Evolutionary conservation across 2,329 filamentous ascomycete genomes (phyloP).

Genomic region (Calonectria pseudoturangicola): DNA sequence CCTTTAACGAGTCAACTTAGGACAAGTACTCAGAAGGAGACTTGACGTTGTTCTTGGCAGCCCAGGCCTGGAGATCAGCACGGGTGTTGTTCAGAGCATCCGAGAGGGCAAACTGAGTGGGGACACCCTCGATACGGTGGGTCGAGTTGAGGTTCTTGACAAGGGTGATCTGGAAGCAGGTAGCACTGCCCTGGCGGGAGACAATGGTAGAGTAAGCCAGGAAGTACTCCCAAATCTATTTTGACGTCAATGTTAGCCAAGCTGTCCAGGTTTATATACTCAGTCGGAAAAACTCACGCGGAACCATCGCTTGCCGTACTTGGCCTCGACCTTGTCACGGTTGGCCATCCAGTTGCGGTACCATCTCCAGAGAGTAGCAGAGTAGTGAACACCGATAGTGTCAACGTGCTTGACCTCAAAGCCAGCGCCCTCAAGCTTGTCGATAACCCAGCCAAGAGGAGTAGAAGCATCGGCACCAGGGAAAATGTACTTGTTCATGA

Average conservation of each 20-base stretch:
- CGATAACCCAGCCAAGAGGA: slow-evolving; percentile 90
- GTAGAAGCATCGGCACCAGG: slow-evolving; percentile 97
- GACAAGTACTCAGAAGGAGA: slow-evolving; percentile 57
- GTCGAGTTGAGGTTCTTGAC: slow-evolving; percentile 96
- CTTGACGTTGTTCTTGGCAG: slow-evolving; percentile 61
- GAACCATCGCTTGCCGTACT: slow-evolving; percentile 97
- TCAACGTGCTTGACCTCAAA: slow-evolving; percentile 91
- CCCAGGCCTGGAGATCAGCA: slow-evolving; percentile 60
- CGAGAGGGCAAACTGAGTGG: slow-evolving; percentile 80
- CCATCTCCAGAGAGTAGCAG: slow-evolving; percentile 97
- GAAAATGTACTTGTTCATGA: slow-evolving; percentile 99
- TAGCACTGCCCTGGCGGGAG: slow-evolving; percentile 89
- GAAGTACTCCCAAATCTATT: slow-evolving; percentile 93
- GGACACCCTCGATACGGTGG: slow-evolving; percentile 86
- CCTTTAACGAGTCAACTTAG: neutral
- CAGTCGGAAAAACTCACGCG: slow-evolving; percentile 76
- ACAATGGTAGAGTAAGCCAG: slow-evolving; percentile 89
- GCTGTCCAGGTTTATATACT: neutral
- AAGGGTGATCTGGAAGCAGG: slow-evolving; percentile 90
- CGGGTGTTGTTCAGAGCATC: slow-evolving; percentile 72
- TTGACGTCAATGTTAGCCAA: slow-evolving; percentile 12
- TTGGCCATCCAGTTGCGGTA: slow-evolving; percentile 99
- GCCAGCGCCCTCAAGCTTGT: slow-evolving; percentile 83
- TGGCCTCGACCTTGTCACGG: slow-evolving; percentile 91
- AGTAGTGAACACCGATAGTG: slow-evolving; percentile 97